Conservation (phyloP, 305 asterid species). For the Fraxinus dipetala region DNA sequence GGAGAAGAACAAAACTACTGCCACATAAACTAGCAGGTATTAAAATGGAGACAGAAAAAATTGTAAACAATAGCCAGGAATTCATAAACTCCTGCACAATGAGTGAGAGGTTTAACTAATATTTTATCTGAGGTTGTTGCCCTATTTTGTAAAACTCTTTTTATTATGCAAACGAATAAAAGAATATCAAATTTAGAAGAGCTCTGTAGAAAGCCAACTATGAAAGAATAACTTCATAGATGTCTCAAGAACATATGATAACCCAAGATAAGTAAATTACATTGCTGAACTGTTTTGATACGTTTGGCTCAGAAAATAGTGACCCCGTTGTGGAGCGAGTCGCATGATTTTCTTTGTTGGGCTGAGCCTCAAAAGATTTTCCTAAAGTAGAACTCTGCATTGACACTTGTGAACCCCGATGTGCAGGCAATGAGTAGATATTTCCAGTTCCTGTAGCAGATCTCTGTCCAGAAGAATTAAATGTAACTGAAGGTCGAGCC, state of each 20-base stretch:
- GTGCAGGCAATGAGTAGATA: conserved; percentile 34
- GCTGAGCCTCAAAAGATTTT: conserved; percentile 36
- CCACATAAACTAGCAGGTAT: not conserved
- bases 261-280: conserved; percentile 40
- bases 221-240: not conserved
- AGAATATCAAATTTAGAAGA: conserved; percentile 11
- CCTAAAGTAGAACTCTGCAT: conserved; percentile 37
- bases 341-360: conserved; percentile 36
- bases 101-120: conserved; percentile 2
- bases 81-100: not conserved
- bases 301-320: conserved; percentile 42
- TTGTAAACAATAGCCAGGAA: not conserved
- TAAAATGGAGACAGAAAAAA: not conserved
- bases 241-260: conserved; percentile 12
- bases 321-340: conserved; percentile 32
- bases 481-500: conserved; percentile 30
- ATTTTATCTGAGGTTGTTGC: not conserved
- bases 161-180: conserved; percentile 9
- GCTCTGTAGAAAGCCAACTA: conserved; percentile 17
- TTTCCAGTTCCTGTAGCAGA: conserved; percentile 33
- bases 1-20: conserved; percentile 3
- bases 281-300: conserved; percentile 63
- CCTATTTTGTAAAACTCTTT: conserved; percentile 10
- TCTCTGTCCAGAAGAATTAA: conserved; percentile 41
- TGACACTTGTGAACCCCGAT: conserved; percentile 37